Percentiles rank a stretch among this genome's conserved stretches.
These are phyloP conservation scores for Vitis amurensis DNA, from an alignment of 164 flowering plant species.

Conservation along the genomic window DNA sequence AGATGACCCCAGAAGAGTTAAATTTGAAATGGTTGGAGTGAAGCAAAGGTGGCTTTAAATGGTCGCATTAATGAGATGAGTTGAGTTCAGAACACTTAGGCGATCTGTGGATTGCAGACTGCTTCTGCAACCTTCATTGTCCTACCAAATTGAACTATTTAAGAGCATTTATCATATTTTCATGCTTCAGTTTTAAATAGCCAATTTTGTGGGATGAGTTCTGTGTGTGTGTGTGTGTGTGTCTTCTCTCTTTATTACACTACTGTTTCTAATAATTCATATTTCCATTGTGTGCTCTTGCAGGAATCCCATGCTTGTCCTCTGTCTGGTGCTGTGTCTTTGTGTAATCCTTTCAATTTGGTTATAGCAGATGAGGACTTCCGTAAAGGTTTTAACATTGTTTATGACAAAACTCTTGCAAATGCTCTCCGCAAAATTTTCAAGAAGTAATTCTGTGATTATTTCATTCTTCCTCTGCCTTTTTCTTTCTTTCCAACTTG, in stretches of 20 bases:
- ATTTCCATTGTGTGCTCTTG: slow-evolving; percentile 14
- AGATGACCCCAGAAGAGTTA: no score
- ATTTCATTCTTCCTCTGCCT: slow-evolving; percentile 1
- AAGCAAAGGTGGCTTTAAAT: no score
- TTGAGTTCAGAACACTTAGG: background rate
- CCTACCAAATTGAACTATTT: background rate
- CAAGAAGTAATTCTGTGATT: slow-evolving; percentile 50
- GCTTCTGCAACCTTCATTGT: slow-evolving; percentile 1
- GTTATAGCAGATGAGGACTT: slow-evolving; percentile 87
- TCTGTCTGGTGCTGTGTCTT: slow-evolving; percentile 86
- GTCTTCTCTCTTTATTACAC: background rate
- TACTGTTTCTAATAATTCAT: background rate
- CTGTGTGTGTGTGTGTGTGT: background rate
- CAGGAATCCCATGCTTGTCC: slow-evolving; percentile 81
- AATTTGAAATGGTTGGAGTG: no score
- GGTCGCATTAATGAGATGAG: no score
- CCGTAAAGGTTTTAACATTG: slow-evolving; percentile 78
- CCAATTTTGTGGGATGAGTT: background rate
- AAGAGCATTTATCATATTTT: background rate
- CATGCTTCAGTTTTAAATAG: background rate
- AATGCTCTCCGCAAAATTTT: slow-evolving; percentile 66
- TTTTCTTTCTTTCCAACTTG: background rate
- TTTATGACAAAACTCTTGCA: slow-evolving; percentile 87
- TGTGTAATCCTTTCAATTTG: slow-evolving; percentile 95
- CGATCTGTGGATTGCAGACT: background rate